These are phyloP conservation scores for Xylaria castorea DNA, from an alignment of 495 filamentous ascomycete species.

Conservation along the genomic window DNA sequence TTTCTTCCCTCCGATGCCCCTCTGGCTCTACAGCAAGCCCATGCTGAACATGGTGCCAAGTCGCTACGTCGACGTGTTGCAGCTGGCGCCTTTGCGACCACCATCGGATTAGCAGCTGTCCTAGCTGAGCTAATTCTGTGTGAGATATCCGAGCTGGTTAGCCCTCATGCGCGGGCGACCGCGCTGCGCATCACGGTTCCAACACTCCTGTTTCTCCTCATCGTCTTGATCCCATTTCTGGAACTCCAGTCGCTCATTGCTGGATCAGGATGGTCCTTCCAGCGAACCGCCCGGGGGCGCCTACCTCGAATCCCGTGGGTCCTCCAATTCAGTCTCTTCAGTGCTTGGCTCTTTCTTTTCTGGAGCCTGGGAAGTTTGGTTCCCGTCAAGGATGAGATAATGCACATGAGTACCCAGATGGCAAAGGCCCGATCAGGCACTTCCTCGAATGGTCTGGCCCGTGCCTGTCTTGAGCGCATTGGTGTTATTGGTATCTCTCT, in stretches of 20 bases:
- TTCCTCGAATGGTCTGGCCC: slow-evolving; percentile 52
- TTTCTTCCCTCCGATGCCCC: slow-evolving; percentile 61
- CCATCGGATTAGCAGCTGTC: slow-evolving; percentile 73
- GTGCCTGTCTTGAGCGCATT: slow-evolving; percentile 78
- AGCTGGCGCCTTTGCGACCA: slow-evolving; percentile 70
- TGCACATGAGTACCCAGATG: slow-evolving; percentile 37
- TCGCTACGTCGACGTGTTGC: slow-evolving; percentile 60
- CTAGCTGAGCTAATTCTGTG: slow-evolving; percentile 78
- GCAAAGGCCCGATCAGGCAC: slow-evolving; percentile 30
- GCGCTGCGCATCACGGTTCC: slow-evolving; percentile 70
- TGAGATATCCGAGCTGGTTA: slow-evolving; percentile 76
- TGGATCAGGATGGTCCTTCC: slow-evolving; percentile 64
- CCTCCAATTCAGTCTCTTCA: slow-evolving; percentile 63
- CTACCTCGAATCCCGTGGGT: slow-evolving; percentile 61
- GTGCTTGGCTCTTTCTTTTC: slow-evolving; percentile 69
- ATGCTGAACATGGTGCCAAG: slow-evolving; percentile 56
- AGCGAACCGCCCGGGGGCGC: slow-evolving; percentile 54
- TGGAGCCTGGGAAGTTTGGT: slow-evolving; percentile 76
- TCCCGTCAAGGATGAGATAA: slow-evolving; percentile 55
- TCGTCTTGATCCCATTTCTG: slow-evolving; percentile 72
- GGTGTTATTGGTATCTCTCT: slow-evolving; percentile 81
- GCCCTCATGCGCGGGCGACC: slow-evolving; percentile 63
- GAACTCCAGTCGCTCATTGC: slow-evolving; percentile 72
- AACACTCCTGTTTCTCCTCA: slow-evolving; percentile 67
- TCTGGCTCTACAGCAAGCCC: slow-evolving; percentile 52